phyloP scores from a whole-genome alignment of 441 rosid genomes.

The Pelargonium australe region DNA sequence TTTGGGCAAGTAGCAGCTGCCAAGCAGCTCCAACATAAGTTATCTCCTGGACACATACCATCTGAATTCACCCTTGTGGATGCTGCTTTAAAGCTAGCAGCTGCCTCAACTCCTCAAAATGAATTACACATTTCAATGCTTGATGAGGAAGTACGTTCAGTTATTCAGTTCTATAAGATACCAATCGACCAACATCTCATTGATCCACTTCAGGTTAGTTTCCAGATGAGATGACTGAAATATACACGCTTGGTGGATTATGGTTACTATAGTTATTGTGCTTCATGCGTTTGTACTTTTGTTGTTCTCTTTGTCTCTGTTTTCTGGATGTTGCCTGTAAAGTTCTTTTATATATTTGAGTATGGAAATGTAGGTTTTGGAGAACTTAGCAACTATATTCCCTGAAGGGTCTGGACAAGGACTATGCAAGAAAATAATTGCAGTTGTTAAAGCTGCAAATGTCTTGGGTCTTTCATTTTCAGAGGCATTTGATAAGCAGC shows the following conservation, averaged over 20 bases:
- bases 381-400: constrained; percentile 54
- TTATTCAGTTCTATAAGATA: constrained; percentile 48
- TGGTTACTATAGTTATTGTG: not conserved
- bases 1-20: constrained; percentile 96
- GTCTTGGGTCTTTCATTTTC: constrained; percentile 75
- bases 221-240: not conserved
- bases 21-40: constrained; percentile 92
- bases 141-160: constrained; percentile 61
- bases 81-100: constrained; percentile 81
- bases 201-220: constrained; percentile 72
- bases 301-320: constrained; percentile 4
- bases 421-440: constrained; percentile 72
- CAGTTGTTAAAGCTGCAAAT: constrained; percentile 85
- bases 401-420: constrained; percentile 90
- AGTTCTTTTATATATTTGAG: constrained; percentile 15
- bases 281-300: not conserved
- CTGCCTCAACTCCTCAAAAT: constrained; percentile 52
- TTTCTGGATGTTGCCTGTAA: not conserved
- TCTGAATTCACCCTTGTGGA: constrained; percentile 69
- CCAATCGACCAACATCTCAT: constrained; percentile 34
- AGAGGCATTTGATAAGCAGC: constrained; percentile 91
- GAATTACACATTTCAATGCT: constrained; percentile 41
- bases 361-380: constrained; percentile 55
- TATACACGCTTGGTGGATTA: not conserved
- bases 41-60: constrained; percentile 68